Conservation (phyloP, 306 rosid genomes). For the Cajanus cajan region DNA sequence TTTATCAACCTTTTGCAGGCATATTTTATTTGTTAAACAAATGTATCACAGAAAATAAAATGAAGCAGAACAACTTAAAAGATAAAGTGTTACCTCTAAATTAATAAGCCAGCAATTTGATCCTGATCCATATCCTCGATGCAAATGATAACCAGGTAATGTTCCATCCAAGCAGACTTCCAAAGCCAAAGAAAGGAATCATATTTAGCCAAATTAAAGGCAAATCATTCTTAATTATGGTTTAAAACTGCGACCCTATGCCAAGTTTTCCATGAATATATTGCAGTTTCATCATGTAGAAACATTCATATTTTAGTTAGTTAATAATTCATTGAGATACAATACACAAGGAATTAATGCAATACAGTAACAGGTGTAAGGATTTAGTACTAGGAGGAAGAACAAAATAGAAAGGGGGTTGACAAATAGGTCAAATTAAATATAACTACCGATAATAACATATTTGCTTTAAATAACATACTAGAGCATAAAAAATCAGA, state of each 20-base stretch:
- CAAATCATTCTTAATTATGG: neutral
- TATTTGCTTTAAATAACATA: slow-evolving; percentile 3
- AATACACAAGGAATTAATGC: neutral
- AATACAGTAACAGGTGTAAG: neutral
- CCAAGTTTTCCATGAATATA: neutral
- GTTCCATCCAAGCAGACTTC: slow-evolving; percentile 97
- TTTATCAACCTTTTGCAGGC: neutral
- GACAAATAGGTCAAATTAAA: neutral
- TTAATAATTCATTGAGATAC: neutral
- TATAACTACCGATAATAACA: neutral
- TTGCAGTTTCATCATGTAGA: neutral
- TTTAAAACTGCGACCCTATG: neutral
- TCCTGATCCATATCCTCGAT: slow-evolving; percentile 88
- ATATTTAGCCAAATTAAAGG: slow-evolving; percentile 22
- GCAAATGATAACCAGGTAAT: slow-evolving; percentile 84
- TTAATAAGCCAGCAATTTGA: slow-evolving; percentile 86
- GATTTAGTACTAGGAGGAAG: neutral
- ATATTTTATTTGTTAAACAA: neutral
- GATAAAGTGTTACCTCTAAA: slow-evolving; percentile 67
- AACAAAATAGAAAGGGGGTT: neutral
- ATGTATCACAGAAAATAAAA: neutral
- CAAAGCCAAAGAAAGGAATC: neutral
- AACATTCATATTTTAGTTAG: neutral
- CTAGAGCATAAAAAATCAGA: neutral
- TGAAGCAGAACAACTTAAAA: neutral